A percentile compares a stretch with the other conserved stretches of the same genome.
These are phyloP conservation scores for Patellaria atrata DNA, from an alignment of 495 filamentous ascomycete species.

Conservation along the genomic window DNA sequence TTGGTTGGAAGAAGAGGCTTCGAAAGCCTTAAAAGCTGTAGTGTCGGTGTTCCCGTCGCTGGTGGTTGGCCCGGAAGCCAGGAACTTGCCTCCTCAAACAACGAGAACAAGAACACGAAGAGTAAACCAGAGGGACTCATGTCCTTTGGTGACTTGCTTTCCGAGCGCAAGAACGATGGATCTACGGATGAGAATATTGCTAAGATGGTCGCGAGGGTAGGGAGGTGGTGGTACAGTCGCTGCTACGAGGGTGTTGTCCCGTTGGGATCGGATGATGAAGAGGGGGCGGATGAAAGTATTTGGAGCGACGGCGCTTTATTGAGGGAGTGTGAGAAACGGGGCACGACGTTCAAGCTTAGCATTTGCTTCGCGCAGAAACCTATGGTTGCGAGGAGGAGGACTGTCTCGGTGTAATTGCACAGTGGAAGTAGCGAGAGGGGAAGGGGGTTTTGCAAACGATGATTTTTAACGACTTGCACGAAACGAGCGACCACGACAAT, in stretches of 20 bases:
- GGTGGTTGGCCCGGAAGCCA: constrained; percentile 39
- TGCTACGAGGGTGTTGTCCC: constrained; percentile 70
- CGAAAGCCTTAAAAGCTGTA: constrained; percentile 69
- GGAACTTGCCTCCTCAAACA: constrained; percentile 9
- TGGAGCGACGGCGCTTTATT: constrained; percentile 67
- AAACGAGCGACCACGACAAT: too few species aligned
- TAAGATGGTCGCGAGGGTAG: constrained; percentile 82
- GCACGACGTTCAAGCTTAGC: constrained; percentile 76
- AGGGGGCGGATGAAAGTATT: constrained; percentile 40
- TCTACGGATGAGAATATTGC: constrained; percentile 60
- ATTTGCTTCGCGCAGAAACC: constrained; percentile 87
- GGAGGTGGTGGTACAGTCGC: constrained; percentile 88
- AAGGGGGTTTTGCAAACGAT: too few species aligned
- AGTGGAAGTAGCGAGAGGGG: too few species aligned
- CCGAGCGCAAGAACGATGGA: constrained; percentile 5
- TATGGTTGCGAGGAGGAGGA: constrained; percentile 39
- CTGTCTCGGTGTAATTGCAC: constrained; percentile 38
- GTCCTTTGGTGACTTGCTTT: constrained; percentile 24
- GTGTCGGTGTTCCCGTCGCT: constrained; percentile 79
- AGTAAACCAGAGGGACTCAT: constrained; percentile 14
- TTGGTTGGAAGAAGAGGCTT: constrained; percentile 69
- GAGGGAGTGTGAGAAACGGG: constrained; percentile 70
- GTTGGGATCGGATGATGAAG: constrained; percentile 35
- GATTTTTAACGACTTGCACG: neutral
- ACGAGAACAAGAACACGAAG: constrained; percentile 12